Evolutionary conservation across 129 eudicot species (phyloP).

Genomic region (Arctium minus): DNA sequence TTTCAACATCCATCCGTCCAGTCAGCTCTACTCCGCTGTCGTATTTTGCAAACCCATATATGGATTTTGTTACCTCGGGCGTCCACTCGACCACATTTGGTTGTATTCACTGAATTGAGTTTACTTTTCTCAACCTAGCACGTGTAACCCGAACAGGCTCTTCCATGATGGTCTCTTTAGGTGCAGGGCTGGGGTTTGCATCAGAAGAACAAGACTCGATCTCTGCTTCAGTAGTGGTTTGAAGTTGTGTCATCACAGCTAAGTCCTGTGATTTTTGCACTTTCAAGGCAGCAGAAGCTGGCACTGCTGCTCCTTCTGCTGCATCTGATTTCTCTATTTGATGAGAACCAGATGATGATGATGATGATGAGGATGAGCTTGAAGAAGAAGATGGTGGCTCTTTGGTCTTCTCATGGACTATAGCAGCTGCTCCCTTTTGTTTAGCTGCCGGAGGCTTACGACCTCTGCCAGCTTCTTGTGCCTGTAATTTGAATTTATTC

Average conservation of each 20-base stretch:
- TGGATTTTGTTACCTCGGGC: neutral
- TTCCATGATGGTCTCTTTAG: conserved; percentile 46
- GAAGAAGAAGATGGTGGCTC: conserved; percentile 51
- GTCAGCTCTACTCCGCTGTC: neutral
- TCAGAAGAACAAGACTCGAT: conserved; percentile 33
- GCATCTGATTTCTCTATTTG: conserved; percentile 31
- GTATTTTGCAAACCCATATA: conserved; percentile 18
- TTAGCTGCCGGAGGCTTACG: conserved; percentile 40
- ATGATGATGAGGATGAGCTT: conserved; percentile 33
- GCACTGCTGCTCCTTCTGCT: conserved; percentile 2
- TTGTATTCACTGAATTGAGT: conserved; percentile 27
- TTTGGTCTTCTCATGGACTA: conserved; percentile 22
- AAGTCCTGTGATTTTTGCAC: conserved; percentile 33
- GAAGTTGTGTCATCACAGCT: conserved; percentile 24
- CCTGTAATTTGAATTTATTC: conserved; percentile 32
- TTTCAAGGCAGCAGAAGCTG: conserved; percentile 28
- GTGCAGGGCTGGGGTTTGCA: conserved; percentile 18
- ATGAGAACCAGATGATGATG: conserved; percentile 28
- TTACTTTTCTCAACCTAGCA: conserved; percentile 59
- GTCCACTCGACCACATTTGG: neutral
- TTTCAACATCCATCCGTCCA: conserved; percentile 16
- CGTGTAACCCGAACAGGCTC: conserved; percentile 54
- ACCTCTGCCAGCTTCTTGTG: conserved; percentile 36
- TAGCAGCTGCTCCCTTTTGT: conserved; percentile 20
- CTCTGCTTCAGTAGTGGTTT: conserved; percentile 30